Percentiles rank a stretch among this genome's conserved stretches.
These are phyloP conservation scores for Saccharomycopsis sp. DNA, from an alignment of 805 yeast genomes.

Conservation along the genomic window DNA sequence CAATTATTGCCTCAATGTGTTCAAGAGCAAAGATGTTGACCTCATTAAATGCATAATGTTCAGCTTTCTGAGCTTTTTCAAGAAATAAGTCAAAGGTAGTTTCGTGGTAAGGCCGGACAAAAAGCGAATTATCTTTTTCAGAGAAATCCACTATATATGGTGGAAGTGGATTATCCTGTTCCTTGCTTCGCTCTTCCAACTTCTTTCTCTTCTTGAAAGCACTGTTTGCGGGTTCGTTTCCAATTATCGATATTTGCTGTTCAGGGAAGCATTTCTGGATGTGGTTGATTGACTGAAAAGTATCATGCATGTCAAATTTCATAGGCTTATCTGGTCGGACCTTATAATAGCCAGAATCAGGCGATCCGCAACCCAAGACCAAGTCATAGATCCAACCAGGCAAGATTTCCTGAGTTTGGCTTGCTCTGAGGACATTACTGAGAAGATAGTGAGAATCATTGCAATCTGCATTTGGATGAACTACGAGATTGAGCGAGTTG, in stretches of 20 bases:
- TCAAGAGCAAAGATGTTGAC: constrained; percentile 22
- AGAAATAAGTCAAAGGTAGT: no score
- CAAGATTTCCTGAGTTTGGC: not conserved
- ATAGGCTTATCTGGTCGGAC: constrained; percentile 15
- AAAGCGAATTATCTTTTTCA: no score
- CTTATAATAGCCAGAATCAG: constrained; percentile 18
- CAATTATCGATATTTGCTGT: constrained; percentile 12
- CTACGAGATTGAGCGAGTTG: not conserved
- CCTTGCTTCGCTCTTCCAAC: not conserved
- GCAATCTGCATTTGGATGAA: not conserved
- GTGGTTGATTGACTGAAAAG: constrained; percentile 25
- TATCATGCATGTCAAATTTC: constrained; percentile 23
- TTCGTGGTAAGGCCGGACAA: no score
- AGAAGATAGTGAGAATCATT: not conserved
- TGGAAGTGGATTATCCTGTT: not conserved
- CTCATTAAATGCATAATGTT: constrained; percentile 16
- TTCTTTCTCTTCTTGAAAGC: not conserved
- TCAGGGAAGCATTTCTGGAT: constrained; percentile 22
- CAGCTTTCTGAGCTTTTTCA: constrained; percentile 1
- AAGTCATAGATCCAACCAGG: constrained; percentile 31
- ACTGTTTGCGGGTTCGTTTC: constrained; percentile 2
- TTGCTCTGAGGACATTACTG: not conserved
- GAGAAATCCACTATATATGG: no score
- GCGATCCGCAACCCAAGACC: constrained; percentile 30
- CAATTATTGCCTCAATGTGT: constrained; percentile 27